Evolutionary conservation across 1,284 basidiomycete species (phyloP).

Genomic region (Cutaneotrichosporon cyanovorans): DNA sequence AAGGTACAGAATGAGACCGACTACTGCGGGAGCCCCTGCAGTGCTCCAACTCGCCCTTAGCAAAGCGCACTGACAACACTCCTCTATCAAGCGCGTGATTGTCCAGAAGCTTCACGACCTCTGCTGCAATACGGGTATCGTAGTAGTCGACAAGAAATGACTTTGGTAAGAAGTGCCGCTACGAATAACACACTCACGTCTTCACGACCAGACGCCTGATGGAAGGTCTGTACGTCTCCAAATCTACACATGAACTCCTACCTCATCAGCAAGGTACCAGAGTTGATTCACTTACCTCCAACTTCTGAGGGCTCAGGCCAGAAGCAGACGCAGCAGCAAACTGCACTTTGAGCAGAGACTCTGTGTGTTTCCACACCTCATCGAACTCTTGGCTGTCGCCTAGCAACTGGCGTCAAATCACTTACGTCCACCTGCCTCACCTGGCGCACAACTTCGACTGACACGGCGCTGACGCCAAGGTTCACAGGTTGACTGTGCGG

Average conservation of each 20-base stretch:
- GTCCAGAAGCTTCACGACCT: constrained; percentile 20
- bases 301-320: background rate
- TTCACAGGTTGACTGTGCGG: background rate
- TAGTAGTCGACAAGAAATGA: constrained; percentile 34
- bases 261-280: background rate
- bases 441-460: constrained; percentile 14
- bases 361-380: constrained; percentile 18
- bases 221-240: constrained; percentile 21
- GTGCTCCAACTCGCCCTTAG: constrained; percentile 1
- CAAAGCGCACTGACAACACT: constrained; percentile 3
- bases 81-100: background rate
- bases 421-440: constrained; percentile 11
- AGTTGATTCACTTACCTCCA: background rate
- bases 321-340: constrained; percentile 6
- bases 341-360: constrained; percentile 16
- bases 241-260: constrained; percentile 19
- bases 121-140: constrained; percentile 30
- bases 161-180: constrained; percentile 12
- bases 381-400: constrained; percentile 16
- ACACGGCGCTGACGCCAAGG: constrained; percentile 10
- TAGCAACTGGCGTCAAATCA: constrained; percentile 9
- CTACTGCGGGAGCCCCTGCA: too few species aligned
- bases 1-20: too few species aligned
- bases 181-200: constrained; percentile 12
- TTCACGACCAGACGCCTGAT: constrained; percentile 13